phyloP scores from a whole-genome alignment of 2,329 filamentous ascomycete genomes.

The Aureobasidium leucospermi region DNA sequence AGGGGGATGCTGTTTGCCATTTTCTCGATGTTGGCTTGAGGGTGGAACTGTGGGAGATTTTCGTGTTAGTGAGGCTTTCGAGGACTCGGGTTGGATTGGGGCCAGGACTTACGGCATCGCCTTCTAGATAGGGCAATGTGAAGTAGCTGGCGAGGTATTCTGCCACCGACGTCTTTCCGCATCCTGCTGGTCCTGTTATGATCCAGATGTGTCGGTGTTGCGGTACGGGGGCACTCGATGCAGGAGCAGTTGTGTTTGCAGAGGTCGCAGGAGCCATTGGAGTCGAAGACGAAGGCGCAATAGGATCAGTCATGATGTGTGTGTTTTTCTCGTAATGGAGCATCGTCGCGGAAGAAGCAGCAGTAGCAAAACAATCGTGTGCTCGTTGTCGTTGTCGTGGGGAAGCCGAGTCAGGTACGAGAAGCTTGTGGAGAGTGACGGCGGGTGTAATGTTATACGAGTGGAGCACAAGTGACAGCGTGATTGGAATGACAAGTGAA shows the following conservation, averaged over 20 bases:
- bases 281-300: background rate
- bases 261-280: background rate
- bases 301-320: background rate
- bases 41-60: conserved; percentile 37
- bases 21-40: conserved; percentile 57
- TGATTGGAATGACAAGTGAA: background rate
- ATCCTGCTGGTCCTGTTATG: conserved; percentile 47
- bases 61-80: background rate
- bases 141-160: conserved; percentile 38
- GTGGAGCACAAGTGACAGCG: background rate
- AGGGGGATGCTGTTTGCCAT: conserved; percentile 80
- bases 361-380: background rate
- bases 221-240: conserved; percentile 7
- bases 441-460: background rate
- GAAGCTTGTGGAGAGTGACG: background rate
- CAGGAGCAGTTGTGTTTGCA: background rate
- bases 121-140: conserved; percentile 42
- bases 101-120: conserved; percentile 45
- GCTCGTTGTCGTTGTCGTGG: background rate
- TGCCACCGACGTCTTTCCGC: conserved; percentile 47
- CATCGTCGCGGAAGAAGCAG: background rate
- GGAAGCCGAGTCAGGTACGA: background rate
- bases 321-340: conserved; percentile 10
- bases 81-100: too few relatives aligned
- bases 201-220: conserved; percentile 44